These are phyloP conservation scores for Pythium biforme DNA, from an alignment of 352 stramenopile genomes.

Conservation along the genomic window DNA sequence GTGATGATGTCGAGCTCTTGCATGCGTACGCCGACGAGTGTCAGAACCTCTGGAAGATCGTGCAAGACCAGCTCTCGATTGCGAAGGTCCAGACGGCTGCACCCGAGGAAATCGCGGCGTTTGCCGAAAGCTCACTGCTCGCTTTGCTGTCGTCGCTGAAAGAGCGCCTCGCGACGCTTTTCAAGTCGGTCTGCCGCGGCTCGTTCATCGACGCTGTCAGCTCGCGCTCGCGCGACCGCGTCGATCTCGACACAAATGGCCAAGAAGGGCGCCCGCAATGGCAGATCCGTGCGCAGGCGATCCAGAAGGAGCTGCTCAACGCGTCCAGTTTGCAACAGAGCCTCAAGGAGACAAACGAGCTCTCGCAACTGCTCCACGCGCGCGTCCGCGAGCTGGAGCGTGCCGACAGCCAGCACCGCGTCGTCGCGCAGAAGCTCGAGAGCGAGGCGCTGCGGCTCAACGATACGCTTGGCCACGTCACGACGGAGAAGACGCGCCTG, in stretches of 20 bases:
- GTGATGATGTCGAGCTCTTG: slow-evolving; percentile 56
- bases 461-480: slow-evolving; percentile 33
- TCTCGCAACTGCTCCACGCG: slow-evolving; percentile 60
- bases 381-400: slow-evolving; percentile 77
- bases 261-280: slow-evolving; percentile 53
- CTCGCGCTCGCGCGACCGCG: slow-evolving; percentile 33
- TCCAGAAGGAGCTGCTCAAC: slow-evolving; percentile 65
- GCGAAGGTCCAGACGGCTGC: slow-evolving; percentile 13
- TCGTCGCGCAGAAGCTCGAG: slow-evolving; percentile 79
- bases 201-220: slow-evolving; percentile 75
- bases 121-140: slow-evolving; percentile 47
- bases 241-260: slow-evolving; percentile 12
- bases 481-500: slow-evolving; percentile 48
- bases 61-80: slow-evolving; percentile 45
- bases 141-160: slow-evolving; percentile 52
- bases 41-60: slow-evolving; percentile 36
- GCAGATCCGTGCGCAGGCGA: slow-evolving; percentile 70
- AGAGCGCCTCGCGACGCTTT: slow-evolving; percentile 57
- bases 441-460: slow-evolving; percentile 64
- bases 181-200: slow-evolving; percentile 76
- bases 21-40: slow-evolving; percentile 53
- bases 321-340: slow-evolving; percentile 58
- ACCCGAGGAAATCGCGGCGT: slow-evolving; percentile 40
- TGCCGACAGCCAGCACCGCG: slow-evolving; percentile 68
- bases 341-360: slow-evolving; percentile 61